Evolutionary conservation across 441 rosid genomes (phyloP), one percentile per base, ranked within the genome.

Genomic region (Gossypium schwendimanii): DNA sequence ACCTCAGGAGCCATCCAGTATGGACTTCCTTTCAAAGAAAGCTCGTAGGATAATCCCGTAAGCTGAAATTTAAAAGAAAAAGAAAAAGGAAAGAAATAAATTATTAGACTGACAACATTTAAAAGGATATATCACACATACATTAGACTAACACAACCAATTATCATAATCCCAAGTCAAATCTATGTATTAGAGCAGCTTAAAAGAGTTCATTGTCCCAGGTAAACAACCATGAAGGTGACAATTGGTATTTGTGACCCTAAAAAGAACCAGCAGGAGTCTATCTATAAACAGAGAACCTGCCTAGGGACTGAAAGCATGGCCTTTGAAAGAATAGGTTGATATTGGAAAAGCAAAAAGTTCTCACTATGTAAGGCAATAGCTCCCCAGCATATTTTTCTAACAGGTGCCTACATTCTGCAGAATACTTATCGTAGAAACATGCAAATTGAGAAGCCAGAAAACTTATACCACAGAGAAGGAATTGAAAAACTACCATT

Each of bases 1-100:
- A 87, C 91, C 91, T 87, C 91, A 26, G 89, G 91, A 81, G 91
- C 91, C 91, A 87, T 82, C 91, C 91, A 87, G 73, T 81, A 78
- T 6, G 91, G 91, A 71, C 88, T 87, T n/a, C 91, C 91, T 80
- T 86, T 86, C 77, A 86, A 72, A 63, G 91, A 87, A 44, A 86
- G 75, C 41, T 83, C 80, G 18, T 73, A 83, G 17, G 82, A 78
- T 75, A 74, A 77, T 61, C 85, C 89, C 23, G 80, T 62, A 44
- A 87, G 84, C 91, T 87, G 81, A 47, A 67, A 12, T 65, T 21
- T 21, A 55, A 71, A n/a, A 58, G 31, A 3, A 26, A 26, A 26
- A 4, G 5, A 26, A 26, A 24, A 24, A 24, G 28, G 3, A 44
- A 20, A 18, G 31, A 20, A 69, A 11, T 50, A 18, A 39, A 24